Evolutionary conservation across 352 stramenopile species (phyloP), one percentile per base, ranked within the genome.

Genomic region (Phytopythium delawarense): DNA sequence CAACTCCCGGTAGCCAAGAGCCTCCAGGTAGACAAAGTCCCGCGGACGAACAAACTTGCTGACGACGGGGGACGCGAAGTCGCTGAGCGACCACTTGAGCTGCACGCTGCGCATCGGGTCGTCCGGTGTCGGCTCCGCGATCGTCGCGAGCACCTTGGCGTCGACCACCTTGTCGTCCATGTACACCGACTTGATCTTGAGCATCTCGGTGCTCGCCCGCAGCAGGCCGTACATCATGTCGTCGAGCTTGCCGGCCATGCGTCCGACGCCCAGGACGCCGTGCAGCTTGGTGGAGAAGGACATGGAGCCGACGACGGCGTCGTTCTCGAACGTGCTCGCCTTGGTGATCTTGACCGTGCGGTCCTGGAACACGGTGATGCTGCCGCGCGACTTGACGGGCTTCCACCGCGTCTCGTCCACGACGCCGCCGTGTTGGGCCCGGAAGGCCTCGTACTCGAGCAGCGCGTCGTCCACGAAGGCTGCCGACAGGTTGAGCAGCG

Each of bases 121-220:
- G 9, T 67, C 66, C 20, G 52, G 34, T 2, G 74, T 78, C 5
- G 76, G 72, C 11, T 67, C 60, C 0, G 71, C 62, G 28, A 88
- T 71, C 0, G 65, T 64, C 0, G 76, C 74, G 15, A 90, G 49
- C 13, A 88, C 69, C 23, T 77, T 78, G 42, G 66, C 61, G 61
- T 88, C 74, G 1, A 62, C 68, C 32, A 82, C 59, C 7, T 74
- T 70, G 55, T 90, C 78, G n/a, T 84, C 69, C 7, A 78, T 71
- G 55, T 88, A 84, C 15, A 71, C 68, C 0, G 70, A 66, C 28
- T 78, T 78, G 64, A 81, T 67, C 49, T 71, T 71, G 30, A 66
- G 37, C 56, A 70, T 61, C 30, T 79, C 70, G 0, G 59, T 66
- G 21, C 44, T 78, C 1, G 57, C 50, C 21, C 59, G 71, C 49